Evolutionary conservation across 1,139 yeast species (phyloP).

Genomic region (Geotrichum europaeum): DNA sequence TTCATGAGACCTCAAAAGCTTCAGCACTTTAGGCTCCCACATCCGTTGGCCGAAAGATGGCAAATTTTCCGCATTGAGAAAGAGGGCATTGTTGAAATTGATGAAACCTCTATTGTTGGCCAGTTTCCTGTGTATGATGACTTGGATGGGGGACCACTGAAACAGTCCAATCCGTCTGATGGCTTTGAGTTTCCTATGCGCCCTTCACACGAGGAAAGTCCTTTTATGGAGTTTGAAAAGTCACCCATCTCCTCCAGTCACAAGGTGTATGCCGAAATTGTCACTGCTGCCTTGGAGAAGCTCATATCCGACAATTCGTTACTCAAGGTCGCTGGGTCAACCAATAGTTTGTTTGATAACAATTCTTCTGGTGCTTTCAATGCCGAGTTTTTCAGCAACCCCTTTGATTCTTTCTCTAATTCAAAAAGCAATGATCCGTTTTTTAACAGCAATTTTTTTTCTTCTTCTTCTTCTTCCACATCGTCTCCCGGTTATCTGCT

Average conservation of each 20-base stretch:
- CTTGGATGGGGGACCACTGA: conserved; percentile 5
- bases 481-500: conserved; percentile 18
- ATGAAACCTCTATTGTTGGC: conserved; percentile 11
- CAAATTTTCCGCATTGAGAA: conserved; percentile 33
- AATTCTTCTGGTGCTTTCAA: neutral
- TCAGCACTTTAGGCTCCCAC: conserved; percentile 25
- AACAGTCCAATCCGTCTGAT: conserved; percentile 3
- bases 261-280: conserved; percentile 11
- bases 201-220: conserved; percentile 3
- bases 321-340: neutral
- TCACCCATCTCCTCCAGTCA: conserved; percentile 12
- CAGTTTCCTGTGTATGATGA: neutral
- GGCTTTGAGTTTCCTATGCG: neutral
- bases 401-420: neutral
- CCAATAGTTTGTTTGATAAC: neutral
- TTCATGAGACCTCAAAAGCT: conserved; percentile 25
- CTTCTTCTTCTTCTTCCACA: neutral
- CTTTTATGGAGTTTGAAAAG: conserved; percentile 12
- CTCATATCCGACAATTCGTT: conserved; percentile 13
- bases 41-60: conserved; percentile 33
- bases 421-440: neutral
- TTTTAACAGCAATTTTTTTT: neutral
- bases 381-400: neutral
- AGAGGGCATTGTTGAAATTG: conserved; percentile 28
- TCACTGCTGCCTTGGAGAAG: conserved; percentile 8